These are phyloP conservation scores for Moniliophthora roreri DNA, from an alignment of 1,284 basidiomycete genomes.

Conservation along the genomic window DNA sequence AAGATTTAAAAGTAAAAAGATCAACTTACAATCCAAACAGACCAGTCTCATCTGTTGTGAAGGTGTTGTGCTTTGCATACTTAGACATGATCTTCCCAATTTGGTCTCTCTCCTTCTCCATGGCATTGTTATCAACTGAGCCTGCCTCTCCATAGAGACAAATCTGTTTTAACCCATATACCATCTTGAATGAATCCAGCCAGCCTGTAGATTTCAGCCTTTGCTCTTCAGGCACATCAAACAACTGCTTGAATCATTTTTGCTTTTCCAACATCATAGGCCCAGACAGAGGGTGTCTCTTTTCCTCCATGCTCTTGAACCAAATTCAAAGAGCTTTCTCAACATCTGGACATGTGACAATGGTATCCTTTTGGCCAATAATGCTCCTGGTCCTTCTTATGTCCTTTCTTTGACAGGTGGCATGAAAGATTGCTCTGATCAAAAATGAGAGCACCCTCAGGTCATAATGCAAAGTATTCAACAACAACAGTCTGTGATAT, in stretches of 20 bases:
- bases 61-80: neutral
- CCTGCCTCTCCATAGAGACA: slow-evolving; percentile 3
- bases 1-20: too few species aligned
- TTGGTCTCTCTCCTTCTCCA: neutral
- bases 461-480: slow-evolving; percentile 15
- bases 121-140: neutral
- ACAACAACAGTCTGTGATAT: slow-evolving; percentile 16
- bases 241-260: slow-evolving; percentile 24
- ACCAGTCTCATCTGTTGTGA: neutral
- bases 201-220: slow-evolving; percentile 20
- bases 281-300: slow-evolving; percentile 23
- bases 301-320: slow-evolving; percentile 28
- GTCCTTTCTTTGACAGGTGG: slow-evolving; percentile 4
- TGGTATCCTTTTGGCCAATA: slow-evolving; percentile 15
- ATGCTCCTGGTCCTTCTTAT: slow-evolving; percentile 3
- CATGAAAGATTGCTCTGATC: slow-evolving; percentile 8
- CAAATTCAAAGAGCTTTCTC: slow-evolving; percentile 29
- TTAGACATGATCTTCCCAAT: neutral
- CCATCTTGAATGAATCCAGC: slow-evolving; percentile 16
- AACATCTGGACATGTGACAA: slow-evolving; percentile 28
- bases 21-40: slow-evolving; percentile 10
- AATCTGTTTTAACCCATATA: neutral
- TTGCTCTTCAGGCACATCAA: slow-evolving; percentile 20
- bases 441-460: slow-evolving; percentile 11
- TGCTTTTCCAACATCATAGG: slow-evolving; percentile 30